Conservation (phyloP, 306 rosid genomes). For the Gastrolobium villosum region DNA sequence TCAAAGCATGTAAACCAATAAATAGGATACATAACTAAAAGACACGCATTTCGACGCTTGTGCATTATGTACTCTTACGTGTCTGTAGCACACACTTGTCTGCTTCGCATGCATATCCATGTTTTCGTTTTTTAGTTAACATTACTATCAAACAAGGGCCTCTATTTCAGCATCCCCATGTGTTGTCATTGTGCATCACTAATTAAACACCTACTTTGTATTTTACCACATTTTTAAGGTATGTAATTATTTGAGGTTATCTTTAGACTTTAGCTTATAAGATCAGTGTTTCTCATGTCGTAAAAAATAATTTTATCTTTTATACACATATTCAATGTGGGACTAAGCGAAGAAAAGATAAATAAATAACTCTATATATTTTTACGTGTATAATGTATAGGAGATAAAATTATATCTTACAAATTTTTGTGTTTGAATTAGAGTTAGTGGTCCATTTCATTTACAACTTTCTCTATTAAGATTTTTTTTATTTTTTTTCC, state of each 20-base stretch:
- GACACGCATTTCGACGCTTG: slow-evolving; percentile 52
- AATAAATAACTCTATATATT: too few relatives aligned
- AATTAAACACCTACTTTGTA: slow-evolving; percentile 52
- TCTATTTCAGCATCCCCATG: slow-evolving; percentile 47
- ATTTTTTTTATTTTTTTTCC: background rate
- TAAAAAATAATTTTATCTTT: too few relatives aligned
- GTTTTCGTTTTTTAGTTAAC: slow-evolving; percentile 40
- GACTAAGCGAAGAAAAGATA: too few relatives aligned
- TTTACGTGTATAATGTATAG: too few relatives aligned
- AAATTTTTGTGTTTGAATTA: background rate
- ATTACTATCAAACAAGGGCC: slow-evolving; percentile 39
- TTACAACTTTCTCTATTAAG: slow-evolving; percentile 8
- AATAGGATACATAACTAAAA: slow-evolving; percentile 48
- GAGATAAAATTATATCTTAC: too few relatives aligned
- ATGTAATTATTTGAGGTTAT: slow-evolving; percentile 23
- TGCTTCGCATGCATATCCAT: slow-evolving; percentile 61
- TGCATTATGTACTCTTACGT: slow-evolving; percentile 40
- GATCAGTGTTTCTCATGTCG: too few relatives aligned
- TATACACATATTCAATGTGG: too few relatives aligned
- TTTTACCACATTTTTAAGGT: slow-evolving; percentile 31
- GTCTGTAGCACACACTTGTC: slow-evolving; percentile 44
- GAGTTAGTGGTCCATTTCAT: slow-evolving; percentile 13
- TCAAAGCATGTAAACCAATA: slow-evolving; percentile 47
- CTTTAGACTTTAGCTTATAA: slow-evolving; percentile 32
- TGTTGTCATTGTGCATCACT: slow-evolving; percentile 43